A percentile compares a stretch with the other conserved stretches of the same genome.
Conservation (phyloP, 2,329 filamentous ascomycete species). For the Xylariaceae sp. region DNA sequence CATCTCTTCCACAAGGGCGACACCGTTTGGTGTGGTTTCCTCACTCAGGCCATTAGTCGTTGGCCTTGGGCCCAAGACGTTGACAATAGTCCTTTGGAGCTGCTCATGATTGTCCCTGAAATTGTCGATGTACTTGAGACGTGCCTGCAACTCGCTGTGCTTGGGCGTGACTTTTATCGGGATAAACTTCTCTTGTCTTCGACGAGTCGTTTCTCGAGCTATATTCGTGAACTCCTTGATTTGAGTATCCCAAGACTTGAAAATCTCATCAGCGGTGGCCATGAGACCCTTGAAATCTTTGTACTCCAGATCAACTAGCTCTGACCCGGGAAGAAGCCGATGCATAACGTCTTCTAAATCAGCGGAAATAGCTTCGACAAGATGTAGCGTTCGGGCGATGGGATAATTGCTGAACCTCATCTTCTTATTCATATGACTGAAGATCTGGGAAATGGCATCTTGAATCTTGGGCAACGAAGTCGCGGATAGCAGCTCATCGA, state of each 20-base stretch:
- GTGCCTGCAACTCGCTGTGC: constrained; percentile 87
- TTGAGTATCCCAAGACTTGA: constrained; percentile 92
- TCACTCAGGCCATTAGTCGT: constrained; percentile 62
- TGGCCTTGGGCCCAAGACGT: constrained; percentile 84
- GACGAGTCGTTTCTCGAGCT: constrained; percentile 90
- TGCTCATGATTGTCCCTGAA: constrained; percentile 98
- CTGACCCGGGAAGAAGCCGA: constrained; percentile 81
- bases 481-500: constrained; percentile 92
- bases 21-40: constrained; percentile 61
- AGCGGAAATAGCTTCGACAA: constrained; percentile 96
- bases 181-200: constrained; percentile 96
- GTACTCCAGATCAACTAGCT: constrained; percentile 91
- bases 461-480: constrained; percentile 88
- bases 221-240: constrained; percentile 98
- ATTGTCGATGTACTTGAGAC: constrained; percentile 90
- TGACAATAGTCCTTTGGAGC: constrained; percentile 93
- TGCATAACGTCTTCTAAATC: constrained; percentile 90
- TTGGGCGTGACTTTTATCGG: constrained; percentile 93
- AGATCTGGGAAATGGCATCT: constrained; percentile 88
- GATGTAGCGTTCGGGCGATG: constrained; percentile 84
- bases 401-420: constrained; percentile 95
- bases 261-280: constrained; percentile 83
- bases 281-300: constrained; percentile 88
- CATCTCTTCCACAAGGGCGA: constrained; percentile 87
- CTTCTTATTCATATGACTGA: constrained; percentile 96